These are phyloP conservation scores for Sugiyamaella xylanicola DNA, from an alignment of 1,139 yeast species.

Conservation along the genomic window DNA sequence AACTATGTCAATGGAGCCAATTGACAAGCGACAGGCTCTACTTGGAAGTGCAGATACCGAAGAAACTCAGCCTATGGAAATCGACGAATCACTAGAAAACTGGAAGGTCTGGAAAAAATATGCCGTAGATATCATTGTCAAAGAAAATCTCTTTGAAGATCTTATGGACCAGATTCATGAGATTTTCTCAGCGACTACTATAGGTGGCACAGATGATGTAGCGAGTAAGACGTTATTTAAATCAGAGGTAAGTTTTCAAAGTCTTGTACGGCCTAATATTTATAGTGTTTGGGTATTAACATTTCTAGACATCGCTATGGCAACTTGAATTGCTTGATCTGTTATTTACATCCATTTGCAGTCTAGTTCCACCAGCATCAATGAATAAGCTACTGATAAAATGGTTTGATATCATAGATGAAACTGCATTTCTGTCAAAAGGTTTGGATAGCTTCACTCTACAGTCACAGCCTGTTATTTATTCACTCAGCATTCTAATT, in stretches of 20 bases:
- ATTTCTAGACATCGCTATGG: slow-evolving; percentile 13
- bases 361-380: slow-evolving; percentile 37
- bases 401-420: slow-evolving; percentile 62
- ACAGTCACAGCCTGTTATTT: slow-evolving; percentile 43
- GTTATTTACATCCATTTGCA: slow-evolving; percentile 34
- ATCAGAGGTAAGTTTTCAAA: slow-evolving; percentile 6
- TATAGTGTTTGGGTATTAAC: neutral
- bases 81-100: slow-evolving; percentile 4
- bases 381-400: slow-evolving; percentile 38
- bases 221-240: neutral
- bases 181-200: slow-evolving; percentile 23
- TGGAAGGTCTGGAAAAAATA: slow-evolving; percentile 17
- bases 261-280: no score
- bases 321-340: slow-evolving; percentile 36
- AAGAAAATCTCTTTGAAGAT: slow-evolving; percentile 29
- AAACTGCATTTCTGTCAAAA: slow-evolving; percentile 46
- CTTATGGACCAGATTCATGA: slow-evolving; percentile 25
- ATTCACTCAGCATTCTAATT: slow-evolving; percentile 33
- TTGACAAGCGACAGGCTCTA: slow-evolving; percentile 1
- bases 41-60: neutral
- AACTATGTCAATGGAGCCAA: neutral
- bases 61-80: neutral
- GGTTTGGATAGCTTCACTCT: slow-evolving; percentile 47
- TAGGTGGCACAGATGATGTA: slow-evolving; percentile 24
- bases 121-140: slow-evolving; percentile 34